These are phyloP conservation scores for Fusarium pininemorale DNA, from an alignment of 2,329 filamentous ascomycete species.

Conservation along the genomic window DNA sequence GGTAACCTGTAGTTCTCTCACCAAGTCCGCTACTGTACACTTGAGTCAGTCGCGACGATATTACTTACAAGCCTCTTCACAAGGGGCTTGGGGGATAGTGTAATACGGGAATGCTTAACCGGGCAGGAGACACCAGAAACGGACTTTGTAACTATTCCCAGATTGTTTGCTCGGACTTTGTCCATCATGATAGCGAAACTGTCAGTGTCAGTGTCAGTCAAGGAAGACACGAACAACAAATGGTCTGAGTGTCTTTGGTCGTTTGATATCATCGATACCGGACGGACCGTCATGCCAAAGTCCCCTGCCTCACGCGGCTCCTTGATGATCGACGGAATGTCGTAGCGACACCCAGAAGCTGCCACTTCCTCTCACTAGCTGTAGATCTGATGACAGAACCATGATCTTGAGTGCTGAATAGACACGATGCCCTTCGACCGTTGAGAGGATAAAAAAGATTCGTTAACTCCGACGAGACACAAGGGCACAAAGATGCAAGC, in stretches of 20 bases:
- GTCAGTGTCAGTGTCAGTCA: background rate
- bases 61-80: constrained; percentile 1
- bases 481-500: background rate
- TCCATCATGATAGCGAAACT: constrained; percentile 7
- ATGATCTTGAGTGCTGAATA: background rate
- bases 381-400: constrained; percentile 1
- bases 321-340: constrained; percentile 20
- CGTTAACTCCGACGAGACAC: constrained; percentile 8
- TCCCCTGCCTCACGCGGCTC: constrained; percentile 11
- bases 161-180: constrained; percentile 1
- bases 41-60: constrained; percentile 32
- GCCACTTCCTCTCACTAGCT: background rate
- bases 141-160: background rate
- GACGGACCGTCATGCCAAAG: background rate
- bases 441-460: constrained; percentile 1
- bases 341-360: background rate
- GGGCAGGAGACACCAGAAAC: background rate
- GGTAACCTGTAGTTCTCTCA: background rate
- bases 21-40: background rate
- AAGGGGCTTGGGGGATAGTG: background rate
- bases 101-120: constrained; percentile 13
- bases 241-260: background rate
- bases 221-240: background rate
- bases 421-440: background rate
- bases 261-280: background rate